Base-by-base conservation (phyloP, 1,284 basidiomycete species). In the Entoloma clypeatum region DNA sequence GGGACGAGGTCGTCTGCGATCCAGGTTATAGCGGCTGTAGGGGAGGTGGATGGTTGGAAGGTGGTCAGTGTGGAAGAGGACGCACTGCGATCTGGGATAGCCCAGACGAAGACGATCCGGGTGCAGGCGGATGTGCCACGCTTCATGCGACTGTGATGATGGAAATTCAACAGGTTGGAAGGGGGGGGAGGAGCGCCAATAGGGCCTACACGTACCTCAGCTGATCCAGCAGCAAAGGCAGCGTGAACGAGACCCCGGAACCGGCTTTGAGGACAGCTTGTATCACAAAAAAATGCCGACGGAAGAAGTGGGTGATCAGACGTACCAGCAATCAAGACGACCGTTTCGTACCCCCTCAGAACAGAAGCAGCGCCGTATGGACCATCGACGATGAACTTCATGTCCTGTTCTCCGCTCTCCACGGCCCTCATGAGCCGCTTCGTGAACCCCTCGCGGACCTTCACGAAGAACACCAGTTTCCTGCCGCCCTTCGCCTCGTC, bases 291-390 rank as follows among this genome's bases (percentile, higher is more conserved):
- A 23, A 7, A 17, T 38, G 18, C 13, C 9, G 2, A 27, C 7
- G 26, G 18, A 19, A 5, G 23, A 8, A 7, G 9, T 28, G 17
- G 18, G 13, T 14, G n/a, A n/a, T n/a, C 11, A 22, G 11, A 52
- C 62, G n/a, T 44, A 72, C 75, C 74, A 26, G 75, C 71, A 36
- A 79, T 60, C 39, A 79, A 56, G 13, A 79, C 58, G 2, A 67
- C 65, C 1, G 67, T 69, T 24, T 65, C 59, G 47, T 67, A 77
- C 8, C 62, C 60, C 22, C 62, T 49, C 14, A 77, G 53, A 30
- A 68, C 52, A 2, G 74, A 70, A 0, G 75, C 68, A 10, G 61
- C 54, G 5, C 76, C 73, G 48, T 78, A 78, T 18, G 78, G 76
- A 0, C 76, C 77, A 47, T 79, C 76, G 9, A 81, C 39, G 39